These are phyloP conservation scores for Fomitopsis serialis DNA, from an alignment of 768 basidiomycete genomes.

Conservation along the genomic window DNA sequence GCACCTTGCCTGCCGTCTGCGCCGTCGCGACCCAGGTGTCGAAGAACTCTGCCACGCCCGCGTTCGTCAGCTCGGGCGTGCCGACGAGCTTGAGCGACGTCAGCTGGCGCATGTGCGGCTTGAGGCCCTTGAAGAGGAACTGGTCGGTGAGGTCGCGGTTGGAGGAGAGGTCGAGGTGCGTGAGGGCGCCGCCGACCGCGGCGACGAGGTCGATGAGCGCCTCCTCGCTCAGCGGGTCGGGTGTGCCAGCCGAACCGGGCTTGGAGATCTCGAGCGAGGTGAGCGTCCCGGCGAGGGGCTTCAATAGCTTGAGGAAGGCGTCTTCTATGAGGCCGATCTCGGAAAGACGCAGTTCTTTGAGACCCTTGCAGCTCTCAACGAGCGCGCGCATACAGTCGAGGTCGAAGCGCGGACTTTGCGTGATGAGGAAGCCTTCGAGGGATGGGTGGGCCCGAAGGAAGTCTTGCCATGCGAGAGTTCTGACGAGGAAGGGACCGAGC, in stretches of 20 bases:
- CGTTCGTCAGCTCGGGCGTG: conserved; percentile 61
- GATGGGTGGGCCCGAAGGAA: conserved; percentile 65
- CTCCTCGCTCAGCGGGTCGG: conserved; percentile 46
- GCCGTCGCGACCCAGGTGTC: conserved; percentile 34
- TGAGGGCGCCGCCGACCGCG: conserved; percentile 48
- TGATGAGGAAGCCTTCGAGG: conserved; percentile 73
- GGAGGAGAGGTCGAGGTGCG: conserved; percentile 64
- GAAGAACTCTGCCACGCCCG: conserved; percentile 69
- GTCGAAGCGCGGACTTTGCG: conserved; percentile 84
- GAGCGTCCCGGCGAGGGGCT: conserved; percentile 38
- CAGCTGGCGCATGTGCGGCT: conserved; percentile 41
- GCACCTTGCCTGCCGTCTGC: conserved; percentile 4
- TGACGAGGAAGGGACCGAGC: conserved; percentile 84
- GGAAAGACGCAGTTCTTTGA: conserved; percentile 72
- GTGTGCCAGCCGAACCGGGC: conserved; percentile 27
- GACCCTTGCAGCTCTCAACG: conserved; percentile 42
- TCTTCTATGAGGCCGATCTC: conserved; percentile 73
- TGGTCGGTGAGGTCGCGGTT: conserved; percentile 57
- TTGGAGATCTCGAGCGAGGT: conserved; percentile 66
- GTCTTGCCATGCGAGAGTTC: conserved; percentile 60
- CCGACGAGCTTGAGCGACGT: conserved; percentile 49
- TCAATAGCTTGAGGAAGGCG: conserved; percentile 52
- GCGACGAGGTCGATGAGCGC: conserved; percentile 52
- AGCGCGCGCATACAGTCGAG: conserved; percentile 57
- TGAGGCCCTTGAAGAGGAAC: conserved; percentile 58